phyloP scores from a whole-genome alignment of 2,329 filamentous ascomycete genomes.

The Hawksworthiomyces lignivorus region DNA sequence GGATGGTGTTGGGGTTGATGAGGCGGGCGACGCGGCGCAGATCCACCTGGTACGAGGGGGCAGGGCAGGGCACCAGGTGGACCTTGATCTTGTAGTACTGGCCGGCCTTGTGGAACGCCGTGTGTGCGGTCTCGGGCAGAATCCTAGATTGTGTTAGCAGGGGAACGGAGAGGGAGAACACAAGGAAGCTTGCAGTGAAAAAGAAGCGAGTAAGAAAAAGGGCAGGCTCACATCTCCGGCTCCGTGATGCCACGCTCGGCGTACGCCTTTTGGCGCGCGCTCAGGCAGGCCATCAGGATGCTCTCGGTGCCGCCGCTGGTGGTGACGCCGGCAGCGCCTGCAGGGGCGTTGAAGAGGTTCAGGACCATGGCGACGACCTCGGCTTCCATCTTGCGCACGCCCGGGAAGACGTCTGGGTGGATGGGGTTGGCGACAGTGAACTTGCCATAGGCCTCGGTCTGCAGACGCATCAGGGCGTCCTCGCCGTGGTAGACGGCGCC shows the following conservation, averaged over 20 bases:
- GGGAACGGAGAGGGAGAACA: neutral
- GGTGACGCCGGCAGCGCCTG: conserved; percentile 77
- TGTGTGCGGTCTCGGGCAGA: conserved; percentile 87
- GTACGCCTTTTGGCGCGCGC: conserved; percentile 82
- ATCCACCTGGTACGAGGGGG: conserved; percentile 78
- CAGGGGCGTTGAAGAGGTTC: conserved; percentile 79
- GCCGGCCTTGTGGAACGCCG: conserved; percentile 90
- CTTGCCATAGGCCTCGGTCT: conserved; percentile 86
- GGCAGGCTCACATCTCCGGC: conserved; percentile 93
- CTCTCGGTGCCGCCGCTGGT: conserved; percentile 94
- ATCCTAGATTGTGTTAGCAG: conserved; percentile 51
- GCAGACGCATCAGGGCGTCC: conserved; percentile 68
- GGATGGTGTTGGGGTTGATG: conserved; percentile 87
- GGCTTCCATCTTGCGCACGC: conserved; percentile 98
- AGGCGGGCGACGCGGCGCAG: conserved; percentile 69
- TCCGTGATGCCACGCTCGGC: conserved; percentile 79
- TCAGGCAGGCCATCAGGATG: conserved; percentile 90
- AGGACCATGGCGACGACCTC: conserved; percentile 96
- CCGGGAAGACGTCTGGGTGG: conserved; percentile 96
- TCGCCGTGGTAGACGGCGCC: conserved; percentile 96
- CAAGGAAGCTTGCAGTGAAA: neutral
- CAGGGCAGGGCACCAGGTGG: conserved; percentile 80
- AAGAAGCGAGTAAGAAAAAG: conserved; percentile 23
- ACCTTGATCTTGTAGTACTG: conserved; percentile 96
- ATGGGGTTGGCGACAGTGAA: conserved; percentile 96